A percentile compares a stretch with the other conserved stretches of the same genome.
Conservation (phyloP, 306 rosid species). For the Fagus sylvatica region DNA sequence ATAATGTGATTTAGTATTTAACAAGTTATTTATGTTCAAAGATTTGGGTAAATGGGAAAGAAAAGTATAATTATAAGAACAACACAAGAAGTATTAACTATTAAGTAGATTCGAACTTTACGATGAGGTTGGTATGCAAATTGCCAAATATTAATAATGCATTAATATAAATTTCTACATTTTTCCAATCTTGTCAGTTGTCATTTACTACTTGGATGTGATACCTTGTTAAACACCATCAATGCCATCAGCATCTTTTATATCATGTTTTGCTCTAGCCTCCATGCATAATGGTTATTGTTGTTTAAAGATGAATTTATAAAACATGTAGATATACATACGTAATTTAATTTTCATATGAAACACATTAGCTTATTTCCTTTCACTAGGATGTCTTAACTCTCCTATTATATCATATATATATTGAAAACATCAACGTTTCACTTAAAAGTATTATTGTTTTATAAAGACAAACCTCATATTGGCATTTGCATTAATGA, state of each 20-base stretch:
- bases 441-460: background rate
- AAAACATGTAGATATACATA: slow-evolving; percentile 1
- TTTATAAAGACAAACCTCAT: slow-evolving; percentile 1
- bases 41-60: too few relatives aligned
- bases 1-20: too few relatives aligned
- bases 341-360: background rate
- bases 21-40: too few relatives aligned
- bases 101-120: background rate
- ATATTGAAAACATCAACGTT: background rate
- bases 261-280: too few relatives aligned
- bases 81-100: too few relatives aligned
- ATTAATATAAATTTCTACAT: background rate
- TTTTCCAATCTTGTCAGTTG: background rate
- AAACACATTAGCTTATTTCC: background rate
- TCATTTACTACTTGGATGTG: background rate
- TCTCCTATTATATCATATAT: background rate
- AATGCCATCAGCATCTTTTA: background rate
- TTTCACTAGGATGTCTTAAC: background rate
- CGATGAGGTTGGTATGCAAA: background rate
- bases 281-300: too few relatives aligned
- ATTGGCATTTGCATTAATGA: slow-evolving; percentile 14
- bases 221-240: background rate
- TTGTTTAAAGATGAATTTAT: too few relatives aligned
- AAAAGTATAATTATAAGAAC: too few relatives aligned
- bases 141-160: background rate